Percentiles rank a stretch among this genome's conserved stretches.
phyloP scores from a whole-genome alignment of 495 filamentous ascomycete genomes.

The Xanthoparmelia taractica region DNA sequence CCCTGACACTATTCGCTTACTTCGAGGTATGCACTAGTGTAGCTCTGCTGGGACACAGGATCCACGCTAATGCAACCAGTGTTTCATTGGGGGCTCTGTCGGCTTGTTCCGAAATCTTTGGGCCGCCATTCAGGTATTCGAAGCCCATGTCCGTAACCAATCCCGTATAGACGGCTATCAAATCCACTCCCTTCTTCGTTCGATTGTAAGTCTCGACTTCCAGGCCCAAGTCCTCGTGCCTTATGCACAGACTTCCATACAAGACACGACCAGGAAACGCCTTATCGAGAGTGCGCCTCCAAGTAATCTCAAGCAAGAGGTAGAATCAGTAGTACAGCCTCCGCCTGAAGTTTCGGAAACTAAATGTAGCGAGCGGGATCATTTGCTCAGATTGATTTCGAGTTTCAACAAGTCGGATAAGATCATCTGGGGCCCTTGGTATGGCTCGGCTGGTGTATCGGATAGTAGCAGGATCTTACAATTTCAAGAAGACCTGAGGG shows the following conservation, averaged over 20 bases:
- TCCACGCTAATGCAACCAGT: not conserved
- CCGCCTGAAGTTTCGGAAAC: not conserved
- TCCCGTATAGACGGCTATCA: not conserved
- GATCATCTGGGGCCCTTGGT: not conserved
- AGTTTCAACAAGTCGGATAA: conserved; percentile 1
- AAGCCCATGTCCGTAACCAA: conserved; percentile 1
- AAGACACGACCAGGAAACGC: not conserved
- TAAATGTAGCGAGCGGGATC: not conserved
- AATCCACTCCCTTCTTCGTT: not conserved
- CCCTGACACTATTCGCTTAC: not conserved
- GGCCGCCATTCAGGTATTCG: conserved; percentile 3
- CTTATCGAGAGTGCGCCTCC: conserved; percentile 1
- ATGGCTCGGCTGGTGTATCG: not conserved
- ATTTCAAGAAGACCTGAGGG: not conserved
- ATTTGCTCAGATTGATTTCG: not conserved
- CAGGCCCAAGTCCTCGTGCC: conserved; percentile 1
- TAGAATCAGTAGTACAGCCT: not conserved
- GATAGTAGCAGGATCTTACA: not conserved
- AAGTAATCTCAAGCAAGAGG: not conserved
- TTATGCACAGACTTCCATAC: not conserved
- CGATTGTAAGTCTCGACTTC: not conserved
- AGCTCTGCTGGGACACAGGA: not conserved
- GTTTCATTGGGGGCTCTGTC: not conserved
- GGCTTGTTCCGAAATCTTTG: not conserved
- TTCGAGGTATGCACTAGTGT: conserved; percentile 1